A percentile compares a stretch with the other conserved stretches of the same genome.
These are phyloP conservation scores for Albizia julibrissin DNA, from an alignment of 306 rosid species.

Conservation along the genomic window DNA sequence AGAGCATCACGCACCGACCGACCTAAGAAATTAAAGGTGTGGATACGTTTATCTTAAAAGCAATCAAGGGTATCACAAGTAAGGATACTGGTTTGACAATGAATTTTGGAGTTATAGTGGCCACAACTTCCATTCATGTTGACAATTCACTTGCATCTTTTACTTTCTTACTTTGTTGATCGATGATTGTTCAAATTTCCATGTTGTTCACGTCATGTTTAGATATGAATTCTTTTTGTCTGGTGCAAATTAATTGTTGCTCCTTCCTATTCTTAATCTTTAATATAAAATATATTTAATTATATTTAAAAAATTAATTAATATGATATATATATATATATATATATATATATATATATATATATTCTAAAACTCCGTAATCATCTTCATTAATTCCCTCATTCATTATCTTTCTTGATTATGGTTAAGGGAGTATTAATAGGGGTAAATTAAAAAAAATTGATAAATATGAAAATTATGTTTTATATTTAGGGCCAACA, in stretches of 20 bases:
- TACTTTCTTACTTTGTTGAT: not conserved
- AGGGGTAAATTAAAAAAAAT: too few species aligned
- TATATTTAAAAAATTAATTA: too few species aligned
- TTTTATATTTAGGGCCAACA: too few species aligned
- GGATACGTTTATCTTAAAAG: conserved; percentile 41
- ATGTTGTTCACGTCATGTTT: conserved; percentile 46
- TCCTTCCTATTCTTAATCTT: too few species aligned
- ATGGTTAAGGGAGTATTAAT: too few species aligned
- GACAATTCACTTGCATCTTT: conserved; percentile 26
- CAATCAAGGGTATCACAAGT: conserved; percentile 14
- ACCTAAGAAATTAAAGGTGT: conserved; percentile 21
- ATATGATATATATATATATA: too few species aligned
- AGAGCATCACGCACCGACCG: conserved; percentile 45
- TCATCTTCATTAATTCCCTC: too few species aligned
- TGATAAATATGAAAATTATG: too few species aligned
- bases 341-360: too few species aligned
- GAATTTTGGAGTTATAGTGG: conserved; percentile 8
- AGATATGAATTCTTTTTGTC: conserved; percentile 29
- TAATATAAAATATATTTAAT: too few species aligned
- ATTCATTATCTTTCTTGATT: too few species aligned
- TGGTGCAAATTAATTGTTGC: not conserved
- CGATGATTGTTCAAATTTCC: not conserved
- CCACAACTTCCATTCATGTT: conserved; percentile 32
- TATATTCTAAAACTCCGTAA: too few species aligned
- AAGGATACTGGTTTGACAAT: conserved; percentile 43